A percentile compares a stretch with the other conserved stretches of the same genome.
phyloP scores from a whole-genome alignment of 768 basidiomycete genomes.

The Suillus weaverae region DNA sequence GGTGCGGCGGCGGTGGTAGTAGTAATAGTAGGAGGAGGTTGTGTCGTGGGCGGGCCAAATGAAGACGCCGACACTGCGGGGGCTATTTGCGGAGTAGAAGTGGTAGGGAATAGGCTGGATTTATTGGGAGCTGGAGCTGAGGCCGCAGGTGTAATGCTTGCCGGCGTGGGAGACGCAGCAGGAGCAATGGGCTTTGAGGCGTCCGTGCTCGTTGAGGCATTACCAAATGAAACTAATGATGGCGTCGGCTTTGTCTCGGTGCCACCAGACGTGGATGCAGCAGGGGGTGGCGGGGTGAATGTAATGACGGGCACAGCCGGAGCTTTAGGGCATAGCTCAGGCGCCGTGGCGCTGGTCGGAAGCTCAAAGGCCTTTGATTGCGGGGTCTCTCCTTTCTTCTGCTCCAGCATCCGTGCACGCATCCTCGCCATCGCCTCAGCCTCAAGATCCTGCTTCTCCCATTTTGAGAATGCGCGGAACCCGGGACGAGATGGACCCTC shows the following conservation, averaged over 20 bases:
- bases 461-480: constrained; percentile 63
- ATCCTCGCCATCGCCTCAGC: constrained; percentile 77
- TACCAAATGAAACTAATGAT: constrained; percentile 19
- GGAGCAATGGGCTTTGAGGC: constrained; percentile 9
- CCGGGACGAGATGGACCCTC: constrained; percentile 56
- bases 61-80: constrained; percentile 17
- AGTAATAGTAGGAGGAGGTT: constrained; percentile 7
- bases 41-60: constrained; percentile 18
- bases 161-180: constrained; percentile 16
- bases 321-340: constrained; percentile 22
- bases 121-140: constrained; percentile 12
- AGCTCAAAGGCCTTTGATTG: constrained; percentile 38
- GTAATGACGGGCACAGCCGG: constrained; percentile 29
- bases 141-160: constrained; percentile 19
- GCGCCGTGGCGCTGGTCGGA: constrained; percentile 23
- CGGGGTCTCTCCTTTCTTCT: constrained; percentile 39
- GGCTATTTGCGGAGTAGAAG: constrained; percentile 11
- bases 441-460: constrained; percentile 86
- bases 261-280: constrained; percentile 4
- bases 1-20: constrained; percentile 7
- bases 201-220: constrained; percentile 8
- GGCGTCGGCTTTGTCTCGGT: constrained; percentile 17
- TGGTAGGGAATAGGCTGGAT: constrained; percentile 9
- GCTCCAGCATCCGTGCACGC: constrained; percentile 50
- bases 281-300: constrained; percentile 23